Percentiles rank a stretch among this genome's conserved stretches.
phyloP scores from a whole-genome alignment of 306 rosid genomes.

The Biancaea sappan region DNA sequence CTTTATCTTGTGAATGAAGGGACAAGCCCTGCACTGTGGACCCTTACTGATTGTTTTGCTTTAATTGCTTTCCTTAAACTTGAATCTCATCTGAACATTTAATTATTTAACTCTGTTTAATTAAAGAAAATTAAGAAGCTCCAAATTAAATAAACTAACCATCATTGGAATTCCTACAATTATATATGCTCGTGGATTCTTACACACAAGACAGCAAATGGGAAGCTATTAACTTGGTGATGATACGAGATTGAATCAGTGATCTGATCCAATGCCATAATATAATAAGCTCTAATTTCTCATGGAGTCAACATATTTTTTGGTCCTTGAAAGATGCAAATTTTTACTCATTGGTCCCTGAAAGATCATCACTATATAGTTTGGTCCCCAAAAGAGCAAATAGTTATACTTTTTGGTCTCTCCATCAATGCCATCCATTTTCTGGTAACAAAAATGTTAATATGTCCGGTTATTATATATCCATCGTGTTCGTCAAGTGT shows the following conservation, averaged over 20 bases:
- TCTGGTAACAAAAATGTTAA: no score
- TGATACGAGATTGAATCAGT: not conserved
- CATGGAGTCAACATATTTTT: no score
- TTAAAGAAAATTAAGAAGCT: not conserved
- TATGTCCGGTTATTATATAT: no score
- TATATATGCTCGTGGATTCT: not conserved
- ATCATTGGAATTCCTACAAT: not conserved
- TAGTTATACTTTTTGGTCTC: no score
- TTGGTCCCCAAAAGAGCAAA: no score
- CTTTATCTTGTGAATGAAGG: constrained; percentile 16
- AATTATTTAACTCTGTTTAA: not conserved
- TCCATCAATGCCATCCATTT: no score
- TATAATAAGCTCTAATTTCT: no score
- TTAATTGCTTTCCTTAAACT: constrained; percentile 22
- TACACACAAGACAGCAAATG: not conserved
- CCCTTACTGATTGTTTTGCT: constrained; percentile 24
- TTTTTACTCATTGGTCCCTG: no score
- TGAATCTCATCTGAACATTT: constrained; percentile 4
- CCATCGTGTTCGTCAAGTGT: no score
- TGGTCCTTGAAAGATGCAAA: no score
- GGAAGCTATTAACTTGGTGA: constrained; percentile 2
- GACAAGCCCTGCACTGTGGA: constrained; percentile 37
- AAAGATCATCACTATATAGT: no score
- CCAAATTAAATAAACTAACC: not conserved
- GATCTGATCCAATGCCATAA: constrained; percentile 6